These are phyloP conservation scores for Leishmania aethiopica DNA, from an alignment of 208 protist species.

Conservation along the genomic window DNA sequence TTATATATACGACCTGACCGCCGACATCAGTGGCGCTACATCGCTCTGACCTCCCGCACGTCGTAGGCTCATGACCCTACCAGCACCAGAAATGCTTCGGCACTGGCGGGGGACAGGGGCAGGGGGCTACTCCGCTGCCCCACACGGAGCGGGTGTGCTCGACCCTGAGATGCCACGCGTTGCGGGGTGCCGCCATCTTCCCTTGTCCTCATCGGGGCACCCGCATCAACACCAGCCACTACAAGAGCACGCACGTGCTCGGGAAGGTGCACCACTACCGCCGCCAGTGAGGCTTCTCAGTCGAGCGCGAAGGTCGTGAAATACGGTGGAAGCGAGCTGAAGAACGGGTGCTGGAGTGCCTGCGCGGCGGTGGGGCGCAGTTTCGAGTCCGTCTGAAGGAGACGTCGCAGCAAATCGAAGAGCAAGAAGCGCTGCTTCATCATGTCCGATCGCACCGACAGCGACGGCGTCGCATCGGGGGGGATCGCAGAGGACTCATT, in stretches of 20 bases:
- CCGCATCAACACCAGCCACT: not conserved
- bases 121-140: no score
- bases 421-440: constrained; percentile 76
- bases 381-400: constrained; percentile 63
- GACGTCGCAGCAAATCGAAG: constrained; percentile 64
- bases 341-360: constrained; percentile 73
- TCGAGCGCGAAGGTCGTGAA: constrained; percentile 40
- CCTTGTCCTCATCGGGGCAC: not conserved
- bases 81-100: not conserved
- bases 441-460: constrained; percentile 53
- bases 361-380: constrained; percentile 58
- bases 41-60: not conserved
- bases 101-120: not conserved
- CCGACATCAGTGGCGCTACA: not conserved
- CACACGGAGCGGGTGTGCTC: not conserved
- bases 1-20: not conserved
- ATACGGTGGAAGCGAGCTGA: constrained; percentile 55
- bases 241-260: not conserved
- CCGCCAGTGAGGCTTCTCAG: constrained; percentile 3
- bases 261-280: not conserved
- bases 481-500: constrained; percentile 24
- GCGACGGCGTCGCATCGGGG: constrained; percentile 14
- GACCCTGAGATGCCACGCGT: not conserved
- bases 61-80: not conserved
- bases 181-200: not conserved